phyloP scores from a whole-genome alignment of 1,284 basidiomycete genomes.

The Omphalotus olearius region DNA sequence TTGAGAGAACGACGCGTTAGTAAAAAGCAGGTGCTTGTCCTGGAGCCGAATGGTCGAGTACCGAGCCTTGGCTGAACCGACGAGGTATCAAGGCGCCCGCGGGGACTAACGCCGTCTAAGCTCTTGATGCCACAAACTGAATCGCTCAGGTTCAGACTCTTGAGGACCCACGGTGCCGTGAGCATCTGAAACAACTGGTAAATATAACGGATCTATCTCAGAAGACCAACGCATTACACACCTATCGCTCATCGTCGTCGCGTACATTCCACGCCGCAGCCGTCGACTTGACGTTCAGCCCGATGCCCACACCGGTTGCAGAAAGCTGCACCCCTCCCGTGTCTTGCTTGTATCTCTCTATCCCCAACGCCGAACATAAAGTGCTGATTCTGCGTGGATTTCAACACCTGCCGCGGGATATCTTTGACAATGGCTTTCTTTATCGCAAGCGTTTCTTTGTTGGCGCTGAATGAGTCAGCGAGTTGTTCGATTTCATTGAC shows the following conservation, averaged over 20 bases:
- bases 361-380: conserved; percentile 95
- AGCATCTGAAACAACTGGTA: too few species aligned
- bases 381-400: conserved; percentile 88
- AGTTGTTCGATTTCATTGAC: conserved; percentile 77
- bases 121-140: too few species aligned
- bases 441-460: conserved; percentile 58
- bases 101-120: too few species aligned
- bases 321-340: conserved; percentile 90
- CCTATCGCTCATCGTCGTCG: conserved; percentile 81
- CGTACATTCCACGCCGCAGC: conserved; percentile 98
- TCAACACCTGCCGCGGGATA: conserved; percentile 94
- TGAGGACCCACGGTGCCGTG: too few species aligned
- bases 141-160: too few species aligned
- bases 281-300: conserved; percentile 81
- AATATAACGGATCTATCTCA: too few species aligned
- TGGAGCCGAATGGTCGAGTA: too few species aligned
- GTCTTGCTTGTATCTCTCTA: conserved; percentile 93
- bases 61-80: too few species aligned
- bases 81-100: too few species aligned
- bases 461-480: conserved; percentile 62
- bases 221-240: too few species aligned
- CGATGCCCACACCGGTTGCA: conserved; percentile 92
- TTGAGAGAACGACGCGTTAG: too few species aligned
- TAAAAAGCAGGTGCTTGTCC: too few species aligned
- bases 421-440: conserved; percentile 90